Base-by-base conservation (phyloP, 169 alveolate species). In the Cryptosporidium meleagridis region DNA sequence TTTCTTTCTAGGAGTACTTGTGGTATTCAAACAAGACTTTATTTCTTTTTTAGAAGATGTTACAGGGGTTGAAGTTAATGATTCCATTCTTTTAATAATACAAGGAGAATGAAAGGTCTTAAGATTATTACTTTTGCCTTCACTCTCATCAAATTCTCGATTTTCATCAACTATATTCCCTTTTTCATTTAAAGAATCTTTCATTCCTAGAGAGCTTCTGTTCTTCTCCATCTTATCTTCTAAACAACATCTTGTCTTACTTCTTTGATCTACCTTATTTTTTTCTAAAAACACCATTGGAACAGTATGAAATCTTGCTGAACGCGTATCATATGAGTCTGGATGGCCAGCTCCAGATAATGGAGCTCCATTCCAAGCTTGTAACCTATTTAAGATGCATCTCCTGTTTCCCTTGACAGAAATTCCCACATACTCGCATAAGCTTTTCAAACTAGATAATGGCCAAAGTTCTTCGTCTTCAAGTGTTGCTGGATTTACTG, bases 391-490 rank as follows among this genome's bases (percentile, higher is more conserved):
- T n/a, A 80, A 65, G 23, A 80, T 62, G 14, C 73, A 44, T 26
- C 65, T 58, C 70, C 89, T 80, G n/a, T 41, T 80, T 14, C 89
- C 89, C 72, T 67, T 80, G 23, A 62, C 80, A 0, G 73, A 65
- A 18, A 80, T 44, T n/a, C 89, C 89, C 29, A 80, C 55, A 65
- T 44, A 80, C 21, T 62, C 68, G 33, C 89, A 80, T 51, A 80
- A 51, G 41, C 70, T 65, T n/a, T 65, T 59, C 67, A 80, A 37
- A 45, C 75, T 80, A 23, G 44, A 37, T 10, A 65, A 52, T 16
- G 89, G 65, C 89, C 89, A 80, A 61, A 80, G 75, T n/a, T 80
- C 89, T 21, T 80, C 89, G 37, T 80, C 89, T 18, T 80, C 89
- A n/a, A 80, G 26, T 10, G 89, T 80, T 14, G 89, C 89, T 3